phyloP scores from a whole-genome alignment of 2,329 filamentous ascomycete genomes.

The Colletotrichum musae region DNA sequence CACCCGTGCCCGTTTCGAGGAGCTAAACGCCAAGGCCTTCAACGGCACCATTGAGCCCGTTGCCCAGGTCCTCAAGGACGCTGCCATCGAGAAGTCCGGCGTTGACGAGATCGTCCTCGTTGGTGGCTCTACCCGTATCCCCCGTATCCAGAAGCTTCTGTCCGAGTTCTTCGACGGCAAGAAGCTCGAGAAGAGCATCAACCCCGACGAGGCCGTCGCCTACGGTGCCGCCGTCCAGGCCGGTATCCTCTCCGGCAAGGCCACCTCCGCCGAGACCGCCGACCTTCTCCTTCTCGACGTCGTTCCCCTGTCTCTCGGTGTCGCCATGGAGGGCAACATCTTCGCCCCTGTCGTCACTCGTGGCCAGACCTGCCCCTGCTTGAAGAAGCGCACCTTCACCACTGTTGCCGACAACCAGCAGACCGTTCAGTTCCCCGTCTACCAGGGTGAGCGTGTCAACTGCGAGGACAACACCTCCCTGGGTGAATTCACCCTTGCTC shows the following conservation, averaged over 20 bases:
- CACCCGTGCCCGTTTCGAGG: slow-evolving; percentile 99
- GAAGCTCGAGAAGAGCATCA: slow-evolving; percentile 99
- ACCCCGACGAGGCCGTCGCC: slow-evolving; percentile 98
- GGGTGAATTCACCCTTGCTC: slow-evolving; percentile 96
- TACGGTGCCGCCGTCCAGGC: slow-evolving; percentile 99
- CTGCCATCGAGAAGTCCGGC: slow-evolving; percentile 86
- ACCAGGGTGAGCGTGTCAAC: slow-evolving; percentile 97
- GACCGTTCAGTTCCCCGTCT: slow-evolving; percentile 92
- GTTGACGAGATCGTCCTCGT: slow-evolving; percentile 99
- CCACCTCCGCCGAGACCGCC: slow-evolving; percentile 92
- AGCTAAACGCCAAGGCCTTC: slow-evolving; percentile 97
- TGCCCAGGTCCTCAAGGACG: slow-evolving; percentile 96
- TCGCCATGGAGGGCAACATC: slow-evolving; percentile 99
- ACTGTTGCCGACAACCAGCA: slow-evolving; percentile 85
- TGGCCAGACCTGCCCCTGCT: slow-evolving; percentile 68
- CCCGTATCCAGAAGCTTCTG: slow-evolving; percentile 98
- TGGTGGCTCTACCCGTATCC: slow-evolving; percentile 99
- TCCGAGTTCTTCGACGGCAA: slow-evolving; percentile 99
- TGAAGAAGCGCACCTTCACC: slow-evolving; percentile 77
- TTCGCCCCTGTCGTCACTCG: slow-evolving; percentile 93
- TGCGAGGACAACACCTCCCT: slow-evolving; percentile 98
- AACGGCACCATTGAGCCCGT: slow-evolving; percentile 94
- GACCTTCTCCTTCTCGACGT: slow-evolving; percentile 98
- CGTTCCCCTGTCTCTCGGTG: slow-evolving; percentile 95
- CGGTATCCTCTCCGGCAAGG: slow-evolving; percentile 98